Percentiles rank a stretch among this genome's conserved stretches.
phyloP scores from a whole-genome alignment of 139 green algal species.

The Micractinium sp. region DNA sequence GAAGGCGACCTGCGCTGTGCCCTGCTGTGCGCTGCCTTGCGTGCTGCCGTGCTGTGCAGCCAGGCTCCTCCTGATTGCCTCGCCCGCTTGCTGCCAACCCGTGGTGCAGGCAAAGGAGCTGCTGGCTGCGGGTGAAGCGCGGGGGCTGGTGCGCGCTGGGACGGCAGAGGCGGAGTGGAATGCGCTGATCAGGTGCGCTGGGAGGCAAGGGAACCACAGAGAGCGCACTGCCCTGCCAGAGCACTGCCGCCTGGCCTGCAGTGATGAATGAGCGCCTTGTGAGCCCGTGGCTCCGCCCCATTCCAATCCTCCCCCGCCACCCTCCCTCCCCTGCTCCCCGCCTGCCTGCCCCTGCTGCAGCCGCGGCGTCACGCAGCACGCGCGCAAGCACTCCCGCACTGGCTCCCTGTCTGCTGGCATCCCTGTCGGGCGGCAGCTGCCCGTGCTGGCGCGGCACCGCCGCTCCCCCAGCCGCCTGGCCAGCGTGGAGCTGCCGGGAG shows the following conservation, averaged over 20 bases:
- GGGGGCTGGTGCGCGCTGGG: neutral
- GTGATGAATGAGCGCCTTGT: neutral
- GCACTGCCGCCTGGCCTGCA: neutral
- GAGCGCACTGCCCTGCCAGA: neutral
- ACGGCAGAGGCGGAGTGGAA: conserved; percentile 37
- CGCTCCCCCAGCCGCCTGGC: neutral
- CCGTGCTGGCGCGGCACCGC: conserved; percentile 14
- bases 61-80: neutral
- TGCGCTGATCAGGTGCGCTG: conserved; percentile 5
- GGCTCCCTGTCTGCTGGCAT: neutral
- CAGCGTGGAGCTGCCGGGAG: too few species aligned
- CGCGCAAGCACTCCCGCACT: neutral
- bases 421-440: conserved; percentile 1
- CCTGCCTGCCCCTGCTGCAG: neutral
- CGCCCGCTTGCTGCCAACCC: neutral
- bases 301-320: neutral
- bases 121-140: neutral
- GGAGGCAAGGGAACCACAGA: neutral
- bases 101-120: neutral
- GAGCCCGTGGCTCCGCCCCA: neutral
- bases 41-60: neutral
- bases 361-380: neutral
- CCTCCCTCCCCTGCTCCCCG: neutral
- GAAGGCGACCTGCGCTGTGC: too few species aligned
- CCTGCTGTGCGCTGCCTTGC: too few species aligned